phyloP scores from a whole-genome alignment of 257 asterid species.

The Paraleonurus japonicus region DNA sequence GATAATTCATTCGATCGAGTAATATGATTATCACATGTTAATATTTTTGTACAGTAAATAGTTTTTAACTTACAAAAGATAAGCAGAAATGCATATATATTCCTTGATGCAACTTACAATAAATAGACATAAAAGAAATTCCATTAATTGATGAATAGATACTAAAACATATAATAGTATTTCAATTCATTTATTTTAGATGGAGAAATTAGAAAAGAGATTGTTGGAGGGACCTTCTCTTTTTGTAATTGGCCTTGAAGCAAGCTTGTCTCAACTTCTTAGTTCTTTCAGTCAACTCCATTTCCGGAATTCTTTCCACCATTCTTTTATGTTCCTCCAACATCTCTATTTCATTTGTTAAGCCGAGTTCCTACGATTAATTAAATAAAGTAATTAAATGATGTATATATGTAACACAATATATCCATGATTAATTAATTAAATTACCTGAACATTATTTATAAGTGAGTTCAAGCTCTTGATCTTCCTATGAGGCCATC shows the following conservation, averaged over 20 bases:
- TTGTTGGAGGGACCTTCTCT: slow-evolving; percentile 57
- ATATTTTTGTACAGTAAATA: neutral
- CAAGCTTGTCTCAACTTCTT: slow-evolving; percentile 87
- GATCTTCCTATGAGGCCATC: slow-evolving; percentile 94
- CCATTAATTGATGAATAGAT: neutral
- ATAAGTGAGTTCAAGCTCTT: slow-evolving; percentile 90
- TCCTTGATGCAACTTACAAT: neutral
- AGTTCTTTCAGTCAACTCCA: slow-evolving; percentile 76
- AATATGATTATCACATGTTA: too few relatives aligned
- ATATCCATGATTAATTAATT: too few relatives aligned
- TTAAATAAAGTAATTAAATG: too few relatives aligned
- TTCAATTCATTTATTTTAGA: neutral
- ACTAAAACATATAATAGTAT: neutral
- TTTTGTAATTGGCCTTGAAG: slow-evolving; percentile 92
- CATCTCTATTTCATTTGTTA: slow-evolving; percentile 61
- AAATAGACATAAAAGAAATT: neutral
- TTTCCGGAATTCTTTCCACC: slow-evolving; percentile 62
- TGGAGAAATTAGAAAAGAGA: neutral
- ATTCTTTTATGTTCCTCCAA: slow-evolving; percentile 71
- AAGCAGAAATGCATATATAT: neutral
- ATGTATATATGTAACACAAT: too few relatives aligned
- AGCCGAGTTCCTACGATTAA: slow-evolving; percentile 59
- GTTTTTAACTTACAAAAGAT: neutral
- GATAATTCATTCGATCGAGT: too few relatives aligned
- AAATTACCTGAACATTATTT: slow-evolving; percentile 57